These are phyloP conservation scores for Chloropicon primus DNA, from an alignment of 139 green algal species.

Conservation along the genomic window DNA sequence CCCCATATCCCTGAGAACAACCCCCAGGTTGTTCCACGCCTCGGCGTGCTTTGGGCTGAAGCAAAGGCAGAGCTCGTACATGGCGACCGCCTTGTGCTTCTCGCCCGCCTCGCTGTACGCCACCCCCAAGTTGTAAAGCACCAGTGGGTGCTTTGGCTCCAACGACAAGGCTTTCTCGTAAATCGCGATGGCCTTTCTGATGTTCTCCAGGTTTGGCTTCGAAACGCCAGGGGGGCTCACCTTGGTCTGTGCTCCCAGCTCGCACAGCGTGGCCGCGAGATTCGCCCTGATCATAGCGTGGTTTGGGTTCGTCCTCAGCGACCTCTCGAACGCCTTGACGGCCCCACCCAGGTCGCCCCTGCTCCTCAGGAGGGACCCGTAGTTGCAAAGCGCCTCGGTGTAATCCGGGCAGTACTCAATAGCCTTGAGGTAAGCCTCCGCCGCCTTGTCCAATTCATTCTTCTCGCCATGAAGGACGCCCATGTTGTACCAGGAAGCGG, in stretches of 20 bases:
- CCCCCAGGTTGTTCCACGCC: conserved; percentile 8
- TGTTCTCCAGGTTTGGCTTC: conserved; percentile 30
- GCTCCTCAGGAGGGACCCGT: conserved; percentile 64
- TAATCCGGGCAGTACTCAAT: conserved; percentile 33
- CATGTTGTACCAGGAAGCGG: conserved; percentile 61
- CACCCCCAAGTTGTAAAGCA: conserved; percentile 92
- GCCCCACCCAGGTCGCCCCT: conserved; percentile 3
- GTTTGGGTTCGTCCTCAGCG: neutral
- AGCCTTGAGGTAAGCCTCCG: neutral
- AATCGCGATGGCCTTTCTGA: conserved; percentile 54
- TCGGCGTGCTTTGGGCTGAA: neutral
- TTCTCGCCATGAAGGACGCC: conserved; percentile 33
- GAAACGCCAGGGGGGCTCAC: conserved; percentile 6
- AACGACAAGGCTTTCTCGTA: conserved; percentile 43
- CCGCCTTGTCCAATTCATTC: neutral
- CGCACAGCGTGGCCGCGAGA: conserved; percentile 18
- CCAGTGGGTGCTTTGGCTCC: conserved; percentile 42
- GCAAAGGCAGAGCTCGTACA: conserved; percentile 10
- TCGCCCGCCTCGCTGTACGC: conserved; percentile 44
- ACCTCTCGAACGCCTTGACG: neutral
- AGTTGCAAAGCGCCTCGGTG: conserved; percentile 83
- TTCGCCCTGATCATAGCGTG: neutral
- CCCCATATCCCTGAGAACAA: neutral
- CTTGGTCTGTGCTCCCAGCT: conserved; percentile 5
- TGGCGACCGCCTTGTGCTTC: conserved; percentile 17